These are phyloP conservation scores for Hanseniaspora sp. DNA, from an alignment of 1,139 yeast genomes.

Conservation along the genomic window DNA sequence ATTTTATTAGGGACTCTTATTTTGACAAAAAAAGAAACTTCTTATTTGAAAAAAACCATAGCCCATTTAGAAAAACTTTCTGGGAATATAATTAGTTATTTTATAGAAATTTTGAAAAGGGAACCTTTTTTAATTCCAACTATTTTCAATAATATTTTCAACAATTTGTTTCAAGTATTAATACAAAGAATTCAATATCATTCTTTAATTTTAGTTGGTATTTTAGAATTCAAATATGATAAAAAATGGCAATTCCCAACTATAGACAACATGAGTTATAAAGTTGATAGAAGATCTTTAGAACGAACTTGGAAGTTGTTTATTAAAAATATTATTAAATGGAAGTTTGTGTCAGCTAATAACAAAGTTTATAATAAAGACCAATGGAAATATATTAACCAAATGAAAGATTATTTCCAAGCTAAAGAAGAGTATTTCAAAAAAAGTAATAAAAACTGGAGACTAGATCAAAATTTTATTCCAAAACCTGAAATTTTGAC, in stretches of 20 bases:
- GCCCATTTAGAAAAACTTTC: slow-evolving; percentile 31
- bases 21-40: slow-evolving; percentile 5
- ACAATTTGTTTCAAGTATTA: slow-evolving; percentile 42
- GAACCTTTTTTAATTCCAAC: slow-evolving; percentile 15
- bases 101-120: slow-evolving; percentile 18
- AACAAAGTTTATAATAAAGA: slow-evolving; percentile 10
- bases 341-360: slow-evolving; percentile 27
- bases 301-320: slow-evolving; percentile 40
- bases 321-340: slow-evolving; percentile 35
- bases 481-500: slow-evolving; percentile 23
- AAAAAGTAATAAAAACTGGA: slow-evolving; percentile 24
- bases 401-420: slow-evolving; percentile 28
- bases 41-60: not conserved
- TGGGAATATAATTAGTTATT: slow-evolving; percentile 27
- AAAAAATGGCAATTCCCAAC: slow-evolving; percentile 32
- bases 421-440: slow-evolving; percentile 25
- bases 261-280: slow-evolving; percentile 32
- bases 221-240: slow-evolving; percentile 35
- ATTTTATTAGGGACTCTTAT: slow-evolving; percentile 8
- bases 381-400: slow-evolving; percentile 17
- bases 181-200: slow-evolving; percentile 48
- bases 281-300: slow-evolving; percentile 37
- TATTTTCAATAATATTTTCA: slow-evolving; percentile 44
- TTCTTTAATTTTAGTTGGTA: slow-evolving; percentile 34
- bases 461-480: slow-evolving; percentile 23